A percentile compares a stretch with the other conserved stretches of the same genome.
These are phyloP conservation scores for Barbatosphaeria neglecta DNA, from an alignment of 495 filamentous ascomycete species.

Conservation along the genomic window DNA sequence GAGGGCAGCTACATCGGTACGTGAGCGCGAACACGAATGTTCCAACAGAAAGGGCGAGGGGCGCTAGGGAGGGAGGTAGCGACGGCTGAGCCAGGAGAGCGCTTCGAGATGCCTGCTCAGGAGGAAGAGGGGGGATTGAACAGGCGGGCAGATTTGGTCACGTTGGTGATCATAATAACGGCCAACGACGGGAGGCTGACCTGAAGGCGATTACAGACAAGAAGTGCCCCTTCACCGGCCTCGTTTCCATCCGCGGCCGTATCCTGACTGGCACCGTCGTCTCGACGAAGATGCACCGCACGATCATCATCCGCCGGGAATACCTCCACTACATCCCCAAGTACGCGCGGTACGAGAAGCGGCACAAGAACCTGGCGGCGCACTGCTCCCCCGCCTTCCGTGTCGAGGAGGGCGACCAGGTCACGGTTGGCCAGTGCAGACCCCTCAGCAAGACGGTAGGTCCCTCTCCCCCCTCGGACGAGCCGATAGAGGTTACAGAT, in stretches of 20 bases:
- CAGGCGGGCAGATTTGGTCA: too few species aligned
- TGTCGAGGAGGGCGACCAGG: constrained; percentile 98
- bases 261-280: constrained; percentile 98
- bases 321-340: constrained; percentile 99
- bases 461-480: neutral
- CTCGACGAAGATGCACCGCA: constrained; percentile 99
- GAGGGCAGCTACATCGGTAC: constrained; percentile 98
- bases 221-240: constrained; percentile 99
- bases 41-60: neutral
- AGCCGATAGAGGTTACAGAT: neutral
- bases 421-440: constrained; percentile 97
- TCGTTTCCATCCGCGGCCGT: constrained; percentile 98
- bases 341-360: constrained; percentile 98
- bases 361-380: constrained; percentile 98
- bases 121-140: neutral
- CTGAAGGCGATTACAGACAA: constrained; percentile 58
- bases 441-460: constrained; percentile 97
- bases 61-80: neutral
- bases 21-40: constrained; percentile 22
- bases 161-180: neutral
- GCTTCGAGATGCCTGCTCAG: too few species aligned
- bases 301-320: constrained; percentile 97
- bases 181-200: neutral
- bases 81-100: too few species aligned
- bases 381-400: constrained; percentile 99